phyloP scores from a whole-genome alignment of 2,329 filamentous ascomycete genomes.

The Aspergillus thermomutatus region DNA sequence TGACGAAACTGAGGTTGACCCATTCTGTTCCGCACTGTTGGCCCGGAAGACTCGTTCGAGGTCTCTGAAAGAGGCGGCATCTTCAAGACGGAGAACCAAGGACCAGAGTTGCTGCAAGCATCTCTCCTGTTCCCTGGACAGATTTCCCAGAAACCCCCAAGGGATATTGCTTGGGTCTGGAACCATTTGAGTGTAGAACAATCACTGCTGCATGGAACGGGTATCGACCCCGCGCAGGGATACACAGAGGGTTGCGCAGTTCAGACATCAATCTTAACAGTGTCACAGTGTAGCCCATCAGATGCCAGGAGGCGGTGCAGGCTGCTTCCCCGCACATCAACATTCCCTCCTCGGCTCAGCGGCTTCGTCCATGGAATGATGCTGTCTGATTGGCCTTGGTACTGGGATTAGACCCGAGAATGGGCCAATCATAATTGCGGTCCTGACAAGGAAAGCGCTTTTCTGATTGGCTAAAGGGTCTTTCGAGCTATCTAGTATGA shows the following conservation, averaged over 20 bases:
- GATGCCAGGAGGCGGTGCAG: not conserved
- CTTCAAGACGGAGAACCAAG: constrained; percentile 55
- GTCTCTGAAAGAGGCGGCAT: constrained; percentile 59
- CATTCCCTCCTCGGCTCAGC: constrained; percentile 3
- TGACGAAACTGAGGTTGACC: constrained; percentile 24
- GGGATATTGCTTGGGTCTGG: not conserved
- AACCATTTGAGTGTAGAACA: not conserved
- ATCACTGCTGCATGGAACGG: not conserved
- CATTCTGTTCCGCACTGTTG: constrained; percentile 33
- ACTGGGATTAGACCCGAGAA: not conserved
- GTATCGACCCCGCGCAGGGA: not conserved
- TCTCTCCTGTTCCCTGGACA: constrained; percentile 76
- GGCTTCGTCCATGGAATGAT: constrained; percentile 30
- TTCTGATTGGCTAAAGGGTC: not conserved
- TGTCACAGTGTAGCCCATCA: too few relatives aligned
- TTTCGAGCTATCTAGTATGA: not conserved
- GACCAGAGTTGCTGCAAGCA: constrained; percentile 83
- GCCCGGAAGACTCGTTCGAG: constrained; percentile 45
- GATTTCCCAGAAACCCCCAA: constrained; percentile 69
- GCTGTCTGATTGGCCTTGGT: not conserved
- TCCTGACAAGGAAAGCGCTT: too few relatives aligned
- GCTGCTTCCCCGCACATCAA: not conserved
- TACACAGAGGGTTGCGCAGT: not conserved
- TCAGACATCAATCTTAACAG: not conserved
- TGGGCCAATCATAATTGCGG: not conserved